Percentiles rank a stretch among this genome's conserved stretches.
Conservation (phyloP, 441 rosid genomes). For the Geranium incanum region DNA sequence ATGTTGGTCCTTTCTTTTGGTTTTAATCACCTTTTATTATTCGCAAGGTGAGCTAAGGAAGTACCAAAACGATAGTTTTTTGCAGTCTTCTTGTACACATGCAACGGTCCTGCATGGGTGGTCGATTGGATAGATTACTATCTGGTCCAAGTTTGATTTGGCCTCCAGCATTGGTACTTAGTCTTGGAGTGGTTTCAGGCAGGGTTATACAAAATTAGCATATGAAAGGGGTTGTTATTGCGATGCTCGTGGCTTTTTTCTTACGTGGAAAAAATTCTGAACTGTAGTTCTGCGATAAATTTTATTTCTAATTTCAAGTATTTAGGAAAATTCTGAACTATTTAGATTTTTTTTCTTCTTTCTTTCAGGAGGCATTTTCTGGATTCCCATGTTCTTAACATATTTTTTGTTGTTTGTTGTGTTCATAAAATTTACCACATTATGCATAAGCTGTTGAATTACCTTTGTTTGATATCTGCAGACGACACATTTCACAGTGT, state of each 20-base stretch:
- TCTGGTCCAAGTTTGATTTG: no score
- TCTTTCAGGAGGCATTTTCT: not conserved
- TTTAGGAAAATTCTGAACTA: no score
- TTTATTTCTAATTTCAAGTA: not conserved
- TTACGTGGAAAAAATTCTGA: no score
- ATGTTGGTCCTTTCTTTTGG: not conserved
- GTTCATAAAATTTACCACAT: not conserved
- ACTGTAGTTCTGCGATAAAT: not conserved
- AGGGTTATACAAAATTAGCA: no score
- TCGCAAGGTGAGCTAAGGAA: not conserved
- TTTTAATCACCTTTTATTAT: not conserved
- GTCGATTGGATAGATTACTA: not conserved
- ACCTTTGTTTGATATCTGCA: conserved; percentile 31
- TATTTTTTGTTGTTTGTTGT: not conserved
- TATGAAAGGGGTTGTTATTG: no score
- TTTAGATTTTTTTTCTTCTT: not conserved
- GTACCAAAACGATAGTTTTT: not conserved
- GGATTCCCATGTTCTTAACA: not conserved
- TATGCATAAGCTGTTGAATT: not conserved
- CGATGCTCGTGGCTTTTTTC: not conserved
- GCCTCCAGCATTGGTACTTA: no score
- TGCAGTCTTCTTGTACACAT: no score
- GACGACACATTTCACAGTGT: conserved; percentile 75
- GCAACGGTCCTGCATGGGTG: not conserved
- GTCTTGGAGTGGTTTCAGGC: no score